These are phyloP conservation scores for Lactarius vividus DNA, from an alignment of 768 basidiomycete genomes.

Conservation along the genomic window DNA sequence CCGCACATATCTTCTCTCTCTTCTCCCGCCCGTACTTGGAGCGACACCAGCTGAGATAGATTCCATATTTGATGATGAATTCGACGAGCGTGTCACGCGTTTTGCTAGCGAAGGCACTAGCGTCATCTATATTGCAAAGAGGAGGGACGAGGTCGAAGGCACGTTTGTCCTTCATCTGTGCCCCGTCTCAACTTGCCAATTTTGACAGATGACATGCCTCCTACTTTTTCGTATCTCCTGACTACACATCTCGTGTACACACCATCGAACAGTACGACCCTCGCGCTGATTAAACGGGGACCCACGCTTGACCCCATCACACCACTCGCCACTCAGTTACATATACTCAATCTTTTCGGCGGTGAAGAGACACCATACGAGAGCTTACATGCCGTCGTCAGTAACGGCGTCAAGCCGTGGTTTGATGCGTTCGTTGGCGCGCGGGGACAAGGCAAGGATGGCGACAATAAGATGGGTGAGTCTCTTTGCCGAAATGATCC, in stretches of 20 bases:
- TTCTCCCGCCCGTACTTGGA: conserved; percentile 83
- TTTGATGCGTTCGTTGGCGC: conserved; percentile 96
- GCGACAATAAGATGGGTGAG: conserved; percentile 78
- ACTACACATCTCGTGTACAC: conserved; percentile 78
- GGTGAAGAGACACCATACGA: conserved; percentile 92
- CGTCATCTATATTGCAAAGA: conserved; percentile 80
- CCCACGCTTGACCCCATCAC: conserved; percentile 75
- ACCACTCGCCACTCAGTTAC: conserved; percentile 82
- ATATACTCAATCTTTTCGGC: conserved; percentile 89
- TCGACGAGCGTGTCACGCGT: conserved; percentile 69
- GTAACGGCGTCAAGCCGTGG: conserved; percentile 94
- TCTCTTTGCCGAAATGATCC: not conserved
- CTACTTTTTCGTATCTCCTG: conserved; percentile 64
- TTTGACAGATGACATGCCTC: conserved; percentile 58
- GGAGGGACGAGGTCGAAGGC: conserved; percentile 75
- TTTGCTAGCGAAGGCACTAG: conserved; percentile 76
- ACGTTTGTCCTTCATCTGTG: conserved; percentile 27
- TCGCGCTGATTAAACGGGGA: conserved; percentile 93
- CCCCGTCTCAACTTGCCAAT: conserved; percentile 7
- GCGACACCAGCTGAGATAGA: conserved; percentile 63
- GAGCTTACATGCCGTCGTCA: conserved; percentile 91
- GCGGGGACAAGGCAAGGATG: conserved; percentile 70
- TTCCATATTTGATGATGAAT: conserved; percentile 65
- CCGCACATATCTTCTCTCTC: conserved; percentile 62
- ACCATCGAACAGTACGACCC: conserved; percentile 73